A percentile compares a stretch with the other conserved stretches of the same genome.
phyloP scores from a whole-genome alignment of 2,329 filamentous ascomycete species.

The Penicillium frequentans region DNA sequence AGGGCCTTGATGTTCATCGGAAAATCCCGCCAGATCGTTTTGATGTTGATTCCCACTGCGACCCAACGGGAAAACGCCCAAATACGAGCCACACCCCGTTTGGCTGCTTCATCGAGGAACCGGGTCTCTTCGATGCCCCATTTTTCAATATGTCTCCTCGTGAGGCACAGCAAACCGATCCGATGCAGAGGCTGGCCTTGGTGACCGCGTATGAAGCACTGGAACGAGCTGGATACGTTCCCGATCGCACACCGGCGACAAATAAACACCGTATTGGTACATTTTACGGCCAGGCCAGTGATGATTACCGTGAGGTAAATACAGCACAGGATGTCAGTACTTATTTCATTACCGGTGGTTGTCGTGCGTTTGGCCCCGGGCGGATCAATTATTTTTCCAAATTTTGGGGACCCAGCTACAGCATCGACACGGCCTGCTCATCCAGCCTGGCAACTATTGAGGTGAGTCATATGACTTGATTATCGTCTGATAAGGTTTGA shows the following conservation, averaged over 20 bases:
- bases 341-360: conserved; percentile 61
- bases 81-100: conserved; percentile 34
- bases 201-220: conserved; percentile 77
- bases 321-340: conserved; percentile 41
- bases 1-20: conserved; percentile 32
- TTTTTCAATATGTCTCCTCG: conserved; percentile 62
- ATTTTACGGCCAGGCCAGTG: conserved; percentile 70
- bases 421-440: conserved; percentile 73
- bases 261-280: conserved; percentile 54
- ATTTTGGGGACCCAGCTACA: conserved; percentile 70
- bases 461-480: conserved; percentile 30
- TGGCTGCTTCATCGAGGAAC: conserved; percentile 40
- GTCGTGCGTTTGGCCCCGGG: conserved; percentile 60
- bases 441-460: conserved; percentile 63
- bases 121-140: conserved; percentile 38
- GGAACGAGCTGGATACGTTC: conserved; percentile 72
- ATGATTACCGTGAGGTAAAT: conserved; percentile 58
- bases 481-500: too few relatives aligned
- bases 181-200: conserved; percentile 71
- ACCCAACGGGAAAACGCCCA: conserved; percentile 33
- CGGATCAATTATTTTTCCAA: conserved; percentile 76
- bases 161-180: conserved; percentile 67
- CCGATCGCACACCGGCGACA: conserved; percentile 55
- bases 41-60: conserved; percentile 33
- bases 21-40: conserved; percentile 35